Conservation (phyloP, 352 stramenopile species). For the Globisporangium carolinianum region DNA sequence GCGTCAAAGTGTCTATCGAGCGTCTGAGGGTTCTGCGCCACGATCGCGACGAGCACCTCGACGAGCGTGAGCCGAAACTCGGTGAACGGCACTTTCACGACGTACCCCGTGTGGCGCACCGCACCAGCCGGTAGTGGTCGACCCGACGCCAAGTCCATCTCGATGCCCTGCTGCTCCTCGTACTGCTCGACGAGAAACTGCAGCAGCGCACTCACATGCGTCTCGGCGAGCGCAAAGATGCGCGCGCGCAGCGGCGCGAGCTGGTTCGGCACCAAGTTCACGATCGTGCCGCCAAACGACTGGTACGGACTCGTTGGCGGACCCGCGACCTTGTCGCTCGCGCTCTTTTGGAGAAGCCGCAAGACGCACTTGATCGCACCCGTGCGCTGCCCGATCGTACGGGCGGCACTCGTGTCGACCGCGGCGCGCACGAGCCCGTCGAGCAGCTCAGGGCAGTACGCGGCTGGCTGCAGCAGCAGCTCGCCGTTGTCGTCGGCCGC, state of each 20-base stretch:
- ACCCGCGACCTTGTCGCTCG: constrained; percentile 66
- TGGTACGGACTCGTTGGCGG: constrained; percentile 80
- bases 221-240: constrained; percentile 66
- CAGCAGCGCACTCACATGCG: constrained; percentile 61
- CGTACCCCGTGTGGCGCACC: constrained; percentile 82
- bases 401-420: constrained; percentile 25
- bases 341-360: constrained; percentile 67
- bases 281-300: constrained; percentile 77
- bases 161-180: constrained; percentile 74
- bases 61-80: constrained; percentile 84
- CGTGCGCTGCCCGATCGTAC: constrained; percentile 57
- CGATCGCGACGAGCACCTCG: constrained; percentile 78
- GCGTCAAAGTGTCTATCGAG: constrained; percentile 68
- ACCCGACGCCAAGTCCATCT: constrained; percentile 52
- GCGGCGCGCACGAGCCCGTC: constrained; percentile 70
- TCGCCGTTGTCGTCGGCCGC: constrained; percentile 86
- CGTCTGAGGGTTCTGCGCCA: constrained; percentile 67
- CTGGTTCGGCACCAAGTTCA: constrained; percentile 83
- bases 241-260: constrained; percentile 54
- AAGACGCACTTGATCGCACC: constrained; percentile 83
- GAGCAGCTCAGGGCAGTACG: constrained; percentile 78
- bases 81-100: constrained; percentile 87
- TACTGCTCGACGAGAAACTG: constrained; percentile 71
- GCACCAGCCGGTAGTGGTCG: constrained; percentile 51
- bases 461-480: constrained; percentile 79